Evolutionary conservation across 1,284 basidiomycete species (phyloP).

Genomic region (Trichosporon ovoides): DNA sequence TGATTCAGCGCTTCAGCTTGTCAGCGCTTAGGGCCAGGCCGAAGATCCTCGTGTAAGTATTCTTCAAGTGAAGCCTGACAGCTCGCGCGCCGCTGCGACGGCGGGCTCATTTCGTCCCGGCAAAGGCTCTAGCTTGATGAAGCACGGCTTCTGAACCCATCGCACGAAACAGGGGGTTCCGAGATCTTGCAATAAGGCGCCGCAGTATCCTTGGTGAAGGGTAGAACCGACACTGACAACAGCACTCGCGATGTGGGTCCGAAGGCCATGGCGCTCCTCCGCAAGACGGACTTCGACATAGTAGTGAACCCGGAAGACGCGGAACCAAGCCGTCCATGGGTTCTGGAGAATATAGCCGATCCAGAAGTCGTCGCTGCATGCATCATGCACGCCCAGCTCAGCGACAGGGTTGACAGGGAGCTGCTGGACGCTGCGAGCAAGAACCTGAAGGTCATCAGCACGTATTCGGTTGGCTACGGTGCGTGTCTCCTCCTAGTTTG

Average conservation of each 20-base stretch:
- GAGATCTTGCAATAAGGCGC: no score
- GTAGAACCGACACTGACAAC: constrained; percentile 5
- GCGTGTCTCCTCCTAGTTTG: no score
- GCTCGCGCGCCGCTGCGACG: no score
- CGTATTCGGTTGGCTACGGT: constrained; percentile 82
- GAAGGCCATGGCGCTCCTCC: constrained; percentile 63
- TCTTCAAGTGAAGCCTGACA: no score
- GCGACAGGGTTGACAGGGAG: constrained; percentile 61
- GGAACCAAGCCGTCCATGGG: constrained; percentile 65
- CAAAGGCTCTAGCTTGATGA: no score
- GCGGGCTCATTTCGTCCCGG: no score
- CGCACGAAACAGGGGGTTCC: no score
- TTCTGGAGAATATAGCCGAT: constrained; percentile 70
- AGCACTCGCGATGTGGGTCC: constrained; percentile 57
- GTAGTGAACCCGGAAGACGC: constrained; percentile 67
- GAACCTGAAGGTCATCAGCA: constrained; percentile 69
- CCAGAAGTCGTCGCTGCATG: constrained; percentile 52
- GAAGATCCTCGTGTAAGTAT: no score
- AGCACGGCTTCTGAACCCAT: no score
- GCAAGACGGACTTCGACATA: constrained; percentile 43
- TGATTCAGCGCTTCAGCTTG: no score
- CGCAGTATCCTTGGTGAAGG: no score
- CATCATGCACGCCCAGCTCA: constrained; percentile 38
- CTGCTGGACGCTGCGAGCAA: constrained; percentile 61
- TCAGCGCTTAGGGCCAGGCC: no score